Conservation (phyloP, 345 rosid genomes). For the Euphorbia peplus region DNA sequence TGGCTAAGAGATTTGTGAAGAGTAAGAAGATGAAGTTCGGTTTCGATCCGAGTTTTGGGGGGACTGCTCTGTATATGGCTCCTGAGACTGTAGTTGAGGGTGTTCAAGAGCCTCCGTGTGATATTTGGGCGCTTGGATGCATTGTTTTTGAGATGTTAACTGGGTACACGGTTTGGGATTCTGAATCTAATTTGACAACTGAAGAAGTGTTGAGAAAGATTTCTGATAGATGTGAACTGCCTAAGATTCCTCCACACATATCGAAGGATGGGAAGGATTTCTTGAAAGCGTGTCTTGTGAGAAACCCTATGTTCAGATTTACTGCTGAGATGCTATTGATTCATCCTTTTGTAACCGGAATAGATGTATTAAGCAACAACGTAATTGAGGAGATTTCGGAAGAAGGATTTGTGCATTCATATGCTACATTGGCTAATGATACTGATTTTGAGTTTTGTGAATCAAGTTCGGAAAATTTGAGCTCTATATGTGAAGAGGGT, state of each 20-base stretch:
- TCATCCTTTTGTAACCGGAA: conserved; percentile 57
- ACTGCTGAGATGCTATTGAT: conserved; percentile 71
- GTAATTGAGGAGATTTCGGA: conserved; percentile 12
- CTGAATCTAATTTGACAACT: conserved; percentile 27
- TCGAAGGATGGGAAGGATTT: conserved; percentile 76
- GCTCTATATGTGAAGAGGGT: conserved; percentile 13
- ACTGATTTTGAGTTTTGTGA: conserved; percentile 5
- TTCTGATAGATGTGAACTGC: conserved; percentile 53
- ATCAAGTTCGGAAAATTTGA: conserved; percentile 2
- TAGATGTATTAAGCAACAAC: conserved; percentile 9
- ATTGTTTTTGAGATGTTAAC: conserved; percentile 70
- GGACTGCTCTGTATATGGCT: conserved; percentile 75
- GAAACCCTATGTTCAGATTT: conserved; percentile 55
- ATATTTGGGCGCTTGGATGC: conserved; percentile 90
- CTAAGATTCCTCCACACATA: conserved; percentile 49
- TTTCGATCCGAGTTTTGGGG: conserved; percentile 39
- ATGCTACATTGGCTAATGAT: background rate
- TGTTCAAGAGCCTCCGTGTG: conserved; percentile 64
- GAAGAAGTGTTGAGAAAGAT: conserved; percentile 49
- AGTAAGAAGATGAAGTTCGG: conserved; percentile 18
- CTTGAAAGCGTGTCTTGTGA: conserved; percentile 53
- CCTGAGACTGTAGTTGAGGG: conserved; percentile 65
- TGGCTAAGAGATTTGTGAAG: conserved; percentile 42
- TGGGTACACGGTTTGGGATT: conserved; percentile 59
- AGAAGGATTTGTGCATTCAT: background rate